phyloP scores from a whole-genome alignment of 345 rosid species.

The Melaleuca quinquenervia region DNA sequence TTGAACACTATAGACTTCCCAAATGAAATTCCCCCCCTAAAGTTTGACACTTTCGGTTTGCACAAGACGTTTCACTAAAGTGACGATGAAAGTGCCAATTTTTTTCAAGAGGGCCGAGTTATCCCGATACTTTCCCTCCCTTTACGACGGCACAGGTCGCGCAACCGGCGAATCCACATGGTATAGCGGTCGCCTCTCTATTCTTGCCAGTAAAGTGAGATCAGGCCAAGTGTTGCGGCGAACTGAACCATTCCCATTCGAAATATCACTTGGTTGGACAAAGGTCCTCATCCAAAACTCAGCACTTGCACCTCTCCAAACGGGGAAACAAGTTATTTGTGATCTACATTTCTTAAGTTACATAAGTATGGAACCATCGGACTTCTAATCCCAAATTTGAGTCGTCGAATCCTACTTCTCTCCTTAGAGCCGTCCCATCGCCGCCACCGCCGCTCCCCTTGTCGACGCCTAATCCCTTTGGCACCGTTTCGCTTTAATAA shows the following conservation, averaged over 20 bases:
- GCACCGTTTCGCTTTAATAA: neutral
- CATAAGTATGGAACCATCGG: neutral
- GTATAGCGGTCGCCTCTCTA: neutral
- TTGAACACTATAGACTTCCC: neutral
- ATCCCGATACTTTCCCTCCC: neutral
- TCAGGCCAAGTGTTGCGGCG: neutral
- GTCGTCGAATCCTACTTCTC: neutral
- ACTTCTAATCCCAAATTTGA: neutral
- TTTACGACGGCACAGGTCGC: neutral
- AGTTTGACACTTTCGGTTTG: neutral
- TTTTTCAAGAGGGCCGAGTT: neutral
- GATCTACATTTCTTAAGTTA: neutral
- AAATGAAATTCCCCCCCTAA: neutral
- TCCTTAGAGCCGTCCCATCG: accelerated
- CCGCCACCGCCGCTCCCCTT: neutral
- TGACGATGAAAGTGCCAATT: neutral
- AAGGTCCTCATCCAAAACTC: neutral
- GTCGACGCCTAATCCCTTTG: neutral
- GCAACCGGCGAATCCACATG: too few species aligned
- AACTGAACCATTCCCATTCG: neutral
- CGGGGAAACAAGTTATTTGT: neutral
- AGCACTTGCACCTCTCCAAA: too few species aligned
- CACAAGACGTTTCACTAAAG: neutral
- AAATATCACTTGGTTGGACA: neutral
- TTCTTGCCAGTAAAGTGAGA: neutral